Conservation (phyloP, 768 basidiomycete genomes). For the Macrolepiota albuminosa region DNA sequence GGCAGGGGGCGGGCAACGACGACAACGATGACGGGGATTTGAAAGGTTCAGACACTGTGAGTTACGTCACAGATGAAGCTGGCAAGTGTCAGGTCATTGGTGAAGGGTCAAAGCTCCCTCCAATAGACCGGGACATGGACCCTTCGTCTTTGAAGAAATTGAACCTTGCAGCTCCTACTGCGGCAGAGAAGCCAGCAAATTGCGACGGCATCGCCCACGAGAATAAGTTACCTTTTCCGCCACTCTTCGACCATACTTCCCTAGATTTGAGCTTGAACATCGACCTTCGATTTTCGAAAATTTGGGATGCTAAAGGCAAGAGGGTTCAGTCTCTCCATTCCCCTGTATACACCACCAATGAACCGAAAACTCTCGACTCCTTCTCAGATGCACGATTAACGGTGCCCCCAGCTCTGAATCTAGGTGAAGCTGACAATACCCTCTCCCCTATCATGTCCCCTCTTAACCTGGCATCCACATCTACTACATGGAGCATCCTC, state of each 20-base stretch:
- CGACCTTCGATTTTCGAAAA: slow-evolving; percentile 14
- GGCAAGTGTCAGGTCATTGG: slow-evolving; percentile 17
- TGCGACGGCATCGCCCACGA: slow-evolving; percentile 11
- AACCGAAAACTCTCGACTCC: background rate
- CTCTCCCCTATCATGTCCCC: slow-evolving; percentile 13
- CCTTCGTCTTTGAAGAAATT: slow-evolving; percentile 10
- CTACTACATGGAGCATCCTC: slow-evolving; percentile 21
- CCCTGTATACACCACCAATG: slow-evolving; percentile 2
- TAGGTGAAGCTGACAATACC: background rate
- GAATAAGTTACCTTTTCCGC: slow-evolving; percentile 5
- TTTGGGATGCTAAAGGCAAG: slow-evolving; percentile 13
- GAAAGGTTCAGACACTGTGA: slow-evolving; percentile 21
- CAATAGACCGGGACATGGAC: slow-evolving; percentile 13
- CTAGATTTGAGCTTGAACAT: slow-evolving; percentile 14
- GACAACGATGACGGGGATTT: slow-evolving; percentile 23
- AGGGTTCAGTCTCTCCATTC: slow-evolving; percentile 11
- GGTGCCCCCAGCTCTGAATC: slow-evolving; percentile 9
- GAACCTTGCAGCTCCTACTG: background rate
- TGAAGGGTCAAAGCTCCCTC: slow-evolving; percentile 6
- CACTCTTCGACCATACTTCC: slow-evolving; percentile 9
- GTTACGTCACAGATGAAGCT: slow-evolving; percentile 32
- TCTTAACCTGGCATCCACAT: slow-evolving; percentile 13
- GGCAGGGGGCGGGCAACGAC: slow-evolving; percentile 28
- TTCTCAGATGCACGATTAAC: background rate
- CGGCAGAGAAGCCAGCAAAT: background rate